These are phyloP conservation scores for Trichoderma erinaceum DNA, from an alignment of 495 filamentous ascomycete genomes.

Conservation along the genomic window DNA sequence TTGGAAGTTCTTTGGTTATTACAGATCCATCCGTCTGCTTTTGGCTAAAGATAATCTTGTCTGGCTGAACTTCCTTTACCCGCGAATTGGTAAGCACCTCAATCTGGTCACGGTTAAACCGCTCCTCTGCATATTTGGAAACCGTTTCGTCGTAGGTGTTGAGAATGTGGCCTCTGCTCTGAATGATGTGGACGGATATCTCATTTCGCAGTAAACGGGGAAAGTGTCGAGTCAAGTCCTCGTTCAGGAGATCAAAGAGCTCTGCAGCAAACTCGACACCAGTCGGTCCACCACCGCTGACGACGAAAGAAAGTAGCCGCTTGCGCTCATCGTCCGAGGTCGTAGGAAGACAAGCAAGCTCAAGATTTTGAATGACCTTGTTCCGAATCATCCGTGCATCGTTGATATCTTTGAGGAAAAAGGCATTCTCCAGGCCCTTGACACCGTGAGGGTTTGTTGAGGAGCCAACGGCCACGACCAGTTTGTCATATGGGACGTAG, in stretches of 20 bases:
- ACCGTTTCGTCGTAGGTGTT: constrained; percentile 98
- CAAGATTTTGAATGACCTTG: constrained; percentile 83
- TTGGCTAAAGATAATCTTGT: constrained; percentile 85
- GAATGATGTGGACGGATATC: constrained; percentile 95
- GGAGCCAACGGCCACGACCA: constrained; percentile 92
- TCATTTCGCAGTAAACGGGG: constrained; percentile 89
- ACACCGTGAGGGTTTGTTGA: constrained; percentile 93
- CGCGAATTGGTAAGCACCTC: constrained; percentile 86
- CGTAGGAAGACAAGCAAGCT: constrained; percentile 87
- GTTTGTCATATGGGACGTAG: constrained; percentile 96
- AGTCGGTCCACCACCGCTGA: constrained; percentile 92
- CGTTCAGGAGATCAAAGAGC: constrained; percentile 91
- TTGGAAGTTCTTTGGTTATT: constrained; percentile 86
- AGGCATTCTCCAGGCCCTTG: constrained; percentile 86
- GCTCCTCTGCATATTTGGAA: constrained; percentile 84
- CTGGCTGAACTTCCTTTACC: constrained; percentile 77
- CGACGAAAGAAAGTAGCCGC: constrained; percentile 85
- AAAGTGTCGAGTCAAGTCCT: constrained; percentile 79
- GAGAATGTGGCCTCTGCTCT: constrained; percentile 86
- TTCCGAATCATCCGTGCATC: constrained; percentile 89
- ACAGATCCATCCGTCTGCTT: constrained; percentile 62
- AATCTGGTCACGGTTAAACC: constrained; percentile 84
- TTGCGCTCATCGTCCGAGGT: constrained; percentile 83
- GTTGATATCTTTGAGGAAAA: constrained; percentile 89
- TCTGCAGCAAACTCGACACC: constrained; percentile 98